Evolutionary conservation across 305 asterid genomes (phyloP).

Genomic region (Rubia balearica): DNA sequence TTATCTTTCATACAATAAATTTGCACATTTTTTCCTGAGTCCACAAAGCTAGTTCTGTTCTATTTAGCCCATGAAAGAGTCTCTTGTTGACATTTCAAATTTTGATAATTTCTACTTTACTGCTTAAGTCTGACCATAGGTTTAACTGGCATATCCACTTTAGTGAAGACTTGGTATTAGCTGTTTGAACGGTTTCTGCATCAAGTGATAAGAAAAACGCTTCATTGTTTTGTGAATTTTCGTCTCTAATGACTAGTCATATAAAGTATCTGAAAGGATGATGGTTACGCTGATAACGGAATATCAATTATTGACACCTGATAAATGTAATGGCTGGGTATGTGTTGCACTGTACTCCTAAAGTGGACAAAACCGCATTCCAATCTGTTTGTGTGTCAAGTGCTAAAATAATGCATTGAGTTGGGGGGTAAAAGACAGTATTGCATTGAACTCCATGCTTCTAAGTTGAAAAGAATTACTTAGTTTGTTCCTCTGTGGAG

Average conservation of each 20-base stretch:
- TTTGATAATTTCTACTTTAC: background rate
- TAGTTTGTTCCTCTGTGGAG: background rate
- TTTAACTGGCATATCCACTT: background rate
- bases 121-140: background rate
- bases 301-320: background rate
- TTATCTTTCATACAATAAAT: constrained; percentile 2
- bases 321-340: background rate
- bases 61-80: background rate
- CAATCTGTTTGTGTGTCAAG: background rate
- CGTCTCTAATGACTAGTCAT: background rate
- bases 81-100: background rate
- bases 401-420: background rate
- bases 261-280: background rate
- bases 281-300: background rate
- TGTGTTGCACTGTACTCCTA: background rate
- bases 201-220: background rate
- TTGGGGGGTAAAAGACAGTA: background rate
- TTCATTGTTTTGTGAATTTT: background rate
- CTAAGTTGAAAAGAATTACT: background rate
- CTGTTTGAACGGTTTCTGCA: background rate
- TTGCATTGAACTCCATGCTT: background rate
- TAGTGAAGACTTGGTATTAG: background rate
- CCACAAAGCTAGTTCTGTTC: background rate
- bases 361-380: background rate
- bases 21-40: background rate